phyloP scores from a whole-genome alignment of 257 asterid species.

The Capsicum chinense region DNA sequence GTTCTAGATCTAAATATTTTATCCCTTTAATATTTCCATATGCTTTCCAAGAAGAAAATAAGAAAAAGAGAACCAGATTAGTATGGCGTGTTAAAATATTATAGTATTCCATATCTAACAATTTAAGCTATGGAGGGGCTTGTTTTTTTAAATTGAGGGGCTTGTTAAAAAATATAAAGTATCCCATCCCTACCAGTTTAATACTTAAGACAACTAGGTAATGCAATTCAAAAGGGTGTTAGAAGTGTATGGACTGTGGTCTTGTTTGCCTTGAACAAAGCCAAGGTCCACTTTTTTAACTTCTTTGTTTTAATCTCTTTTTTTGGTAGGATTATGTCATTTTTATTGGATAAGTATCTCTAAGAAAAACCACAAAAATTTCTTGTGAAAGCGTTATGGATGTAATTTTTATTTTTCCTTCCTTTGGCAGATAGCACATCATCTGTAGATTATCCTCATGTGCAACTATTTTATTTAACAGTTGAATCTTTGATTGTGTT shows the following conservation, averaged over 20 bases:
- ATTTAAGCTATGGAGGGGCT: not conserved
- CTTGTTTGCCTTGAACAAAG: not conserved
- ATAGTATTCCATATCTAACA: not conserved
- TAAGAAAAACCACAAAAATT: conserved; percentile 9
- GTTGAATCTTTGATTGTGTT: conserved; percentile 33
- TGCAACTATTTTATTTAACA: conserved; percentile 25
- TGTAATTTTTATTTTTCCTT: conserved; percentile 7
- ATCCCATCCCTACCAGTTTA: not conserved
- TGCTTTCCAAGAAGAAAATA: not conserved
- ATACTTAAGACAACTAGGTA: not conserved
- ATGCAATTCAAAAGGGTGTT: not conserved
- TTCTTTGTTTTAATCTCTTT: not conserved
- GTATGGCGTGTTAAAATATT: not conserved
- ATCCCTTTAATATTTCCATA: not conserved
- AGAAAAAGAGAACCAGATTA: not conserved
- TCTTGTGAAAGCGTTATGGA: not conserved
- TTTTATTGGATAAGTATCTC: not conserved
- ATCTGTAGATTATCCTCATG: conserved; percentile 19
- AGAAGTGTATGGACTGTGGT: not conserved
- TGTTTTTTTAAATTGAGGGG: not conserved
- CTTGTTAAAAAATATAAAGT: not conserved
- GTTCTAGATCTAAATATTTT: not conserved
- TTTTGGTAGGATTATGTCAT: conserved; percentile 5
- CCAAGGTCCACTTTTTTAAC: not conserved
- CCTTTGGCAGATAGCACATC: not conserved